A percentile compares a stretch with the other conserved stretches of the same genome.
Evolutionary conservation across 306 rosid species (phyloP).

Genomic region (Gleditsia sinensis): DNA sequence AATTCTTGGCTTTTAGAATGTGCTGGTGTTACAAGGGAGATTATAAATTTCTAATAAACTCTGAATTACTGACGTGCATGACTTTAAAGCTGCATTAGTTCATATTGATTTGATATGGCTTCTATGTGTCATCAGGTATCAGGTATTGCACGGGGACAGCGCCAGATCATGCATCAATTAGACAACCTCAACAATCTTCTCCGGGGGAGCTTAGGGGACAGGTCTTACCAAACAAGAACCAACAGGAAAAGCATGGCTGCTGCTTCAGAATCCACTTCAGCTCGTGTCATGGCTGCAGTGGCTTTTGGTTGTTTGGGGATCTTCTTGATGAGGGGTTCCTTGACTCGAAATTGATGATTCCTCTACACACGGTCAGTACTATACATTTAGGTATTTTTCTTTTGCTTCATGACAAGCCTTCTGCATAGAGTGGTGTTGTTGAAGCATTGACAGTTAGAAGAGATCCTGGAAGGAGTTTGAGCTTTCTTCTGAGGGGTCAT

Average conservation of each 20-base stretch:
- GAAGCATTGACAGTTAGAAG: slow-evolving; percentile 40
- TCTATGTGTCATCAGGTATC: slow-evolving; percentile 57
- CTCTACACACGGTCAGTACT: slow-evolving; percentile 2
- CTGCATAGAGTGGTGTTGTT: slow-evolving; percentile 39
- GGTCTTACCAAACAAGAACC: slow-evolving; percentile 53
- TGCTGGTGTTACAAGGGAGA: not conserved
- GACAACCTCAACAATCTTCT: slow-evolving; percentile 75
- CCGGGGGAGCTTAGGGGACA: slow-evolving; percentile 54
- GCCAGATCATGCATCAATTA: slow-evolving; percentile 82
- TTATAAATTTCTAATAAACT: not conserved
- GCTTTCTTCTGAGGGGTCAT: slow-evolving; percentile 27
- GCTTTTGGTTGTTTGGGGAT: slow-evolving; percentile 78
- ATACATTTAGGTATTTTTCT: not conserved
- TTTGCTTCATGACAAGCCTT: slow-evolving; percentile 39
- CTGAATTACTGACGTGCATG: slow-evolving; percentile 1
- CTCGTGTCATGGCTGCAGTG: slow-evolving; percentile 49
- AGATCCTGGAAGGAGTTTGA: slow-evolving; percentile 19
- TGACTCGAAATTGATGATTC: slow-evolving; percentile 62
- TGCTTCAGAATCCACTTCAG: slow-evolving; percentile 41
- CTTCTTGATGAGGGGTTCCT: slow-evolving; percentile 57
- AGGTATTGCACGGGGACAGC: slow-evolving; percentile 66
- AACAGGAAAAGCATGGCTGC: slow-evolving; percentile 48
- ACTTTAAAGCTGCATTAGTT: slow-evolving; percentile 4
- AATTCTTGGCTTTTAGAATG: not conserved
- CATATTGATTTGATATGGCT: slow-evolving; percentile 12